Conservation (phyloP, 257 asterid species). For the Nicotiana obtusifolia region DNA sequence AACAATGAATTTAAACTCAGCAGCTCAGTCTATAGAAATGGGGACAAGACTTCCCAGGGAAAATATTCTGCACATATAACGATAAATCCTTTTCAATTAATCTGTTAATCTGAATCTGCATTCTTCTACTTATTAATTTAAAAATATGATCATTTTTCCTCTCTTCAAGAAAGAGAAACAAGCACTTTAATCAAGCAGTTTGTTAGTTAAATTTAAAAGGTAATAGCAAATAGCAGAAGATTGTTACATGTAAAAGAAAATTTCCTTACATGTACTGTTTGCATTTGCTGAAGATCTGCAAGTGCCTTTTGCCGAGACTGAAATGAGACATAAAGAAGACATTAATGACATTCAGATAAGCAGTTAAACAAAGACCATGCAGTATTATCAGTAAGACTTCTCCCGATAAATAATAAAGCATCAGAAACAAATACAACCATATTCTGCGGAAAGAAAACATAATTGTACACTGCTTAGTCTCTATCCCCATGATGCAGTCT, state of each 20-base stretch:
- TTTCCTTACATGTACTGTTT: slow-evolving; percentile 72
- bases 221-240: neutral
- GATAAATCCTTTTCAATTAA: neutral
- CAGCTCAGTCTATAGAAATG: neutral
- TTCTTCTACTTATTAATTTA: neutral
- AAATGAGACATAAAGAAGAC: slow-evolving; percentile 16
- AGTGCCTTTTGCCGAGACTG: slow-evolving; percentile 97
- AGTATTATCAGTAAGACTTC: neutral
- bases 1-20: neutral
- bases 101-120: neutral
- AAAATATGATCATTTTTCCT: neutral
- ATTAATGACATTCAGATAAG: neutral
- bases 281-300: slow-evolving; percentile 86
- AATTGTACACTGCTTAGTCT: neutral
- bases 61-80: neutral
- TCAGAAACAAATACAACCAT: neutral
- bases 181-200: neutral
- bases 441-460: neutral
- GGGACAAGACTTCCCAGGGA: neutral
- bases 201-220: neutral
- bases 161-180: neutral
- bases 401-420: neutral
- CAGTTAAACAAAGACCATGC: slow-evolving; percentile 4
- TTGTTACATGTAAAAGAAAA: slow-evolving; percentile 6
- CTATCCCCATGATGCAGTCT: neutral